Conservation (phyloP, 768 basidiomycete species). For the Xanthoconium purpureum region DNA sequence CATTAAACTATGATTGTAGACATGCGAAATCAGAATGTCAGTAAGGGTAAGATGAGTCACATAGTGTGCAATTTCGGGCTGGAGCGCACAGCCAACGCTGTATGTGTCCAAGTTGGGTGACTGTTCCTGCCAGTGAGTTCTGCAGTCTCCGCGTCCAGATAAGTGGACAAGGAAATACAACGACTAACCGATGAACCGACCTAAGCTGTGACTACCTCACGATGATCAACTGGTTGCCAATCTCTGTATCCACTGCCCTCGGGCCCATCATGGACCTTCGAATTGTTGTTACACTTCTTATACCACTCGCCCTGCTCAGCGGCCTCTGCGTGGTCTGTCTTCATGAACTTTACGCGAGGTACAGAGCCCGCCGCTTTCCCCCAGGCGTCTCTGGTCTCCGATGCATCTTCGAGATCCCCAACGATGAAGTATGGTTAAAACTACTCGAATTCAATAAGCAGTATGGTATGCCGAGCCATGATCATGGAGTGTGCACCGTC, state of each 20-base stretch:
- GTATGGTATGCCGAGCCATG: conserved; percentile 9
- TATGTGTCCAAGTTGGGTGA: too few species aligned
- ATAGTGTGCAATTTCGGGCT: too few species aligned
- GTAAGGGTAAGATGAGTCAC: too few species aligned
- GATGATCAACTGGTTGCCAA: not conserved
- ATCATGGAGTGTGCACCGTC: not conserved
- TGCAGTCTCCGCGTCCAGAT: too few species aligned
- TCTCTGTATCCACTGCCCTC: not conserved
- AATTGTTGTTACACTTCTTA: not conserved
- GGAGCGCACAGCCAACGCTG: too few species aligned
- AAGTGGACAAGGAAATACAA: too few species aligned
- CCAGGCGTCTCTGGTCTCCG: conserved; percentile 15
- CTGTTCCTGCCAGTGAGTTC: too few species aligned
- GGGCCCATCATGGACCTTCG: not conserved
- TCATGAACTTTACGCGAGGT: not conserved
- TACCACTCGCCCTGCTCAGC: not conserved
- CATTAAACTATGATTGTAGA: too few species aligned
- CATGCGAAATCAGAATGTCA: too few species aligned
- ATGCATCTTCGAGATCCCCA: conserved; percentile 9
- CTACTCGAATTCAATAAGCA: conserved; percentile 9
- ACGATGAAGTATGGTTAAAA: conserved; percentile 11
- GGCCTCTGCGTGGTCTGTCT: not conserved
- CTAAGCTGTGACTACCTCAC: not conserved
- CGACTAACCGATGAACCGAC: too few species aligned
- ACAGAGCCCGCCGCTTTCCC: conserved; percentile 7